Conservation (phyloP, 1,139 yeast species). For the Meyerozyma sp. region DNA sequence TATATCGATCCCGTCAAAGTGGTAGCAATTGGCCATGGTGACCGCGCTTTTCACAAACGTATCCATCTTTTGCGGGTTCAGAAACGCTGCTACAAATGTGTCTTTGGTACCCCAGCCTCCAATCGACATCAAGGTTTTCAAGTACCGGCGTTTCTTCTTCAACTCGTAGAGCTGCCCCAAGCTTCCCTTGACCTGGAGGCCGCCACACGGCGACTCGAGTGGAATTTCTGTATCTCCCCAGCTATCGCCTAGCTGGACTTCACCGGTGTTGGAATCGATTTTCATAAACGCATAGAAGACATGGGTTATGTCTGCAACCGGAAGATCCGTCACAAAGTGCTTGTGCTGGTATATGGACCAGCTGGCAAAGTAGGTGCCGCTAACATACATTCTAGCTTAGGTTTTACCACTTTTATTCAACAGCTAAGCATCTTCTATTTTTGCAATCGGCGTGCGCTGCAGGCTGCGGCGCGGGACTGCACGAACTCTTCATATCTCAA, state of each 20-base stretch:
- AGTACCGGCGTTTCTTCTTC: conserved; percentile 40
- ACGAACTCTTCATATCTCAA: neutral
- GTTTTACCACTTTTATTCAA: neutral
- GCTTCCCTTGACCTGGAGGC: conserved; percentile 36
- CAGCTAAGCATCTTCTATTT: neutral
- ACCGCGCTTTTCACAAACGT: conserved; percentile 50
- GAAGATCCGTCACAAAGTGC: conserved; percentile 66
- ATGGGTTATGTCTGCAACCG: conserved; percentile 53
- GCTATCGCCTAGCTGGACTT: conserved; percentile 49
- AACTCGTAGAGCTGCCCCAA: conserved; percentile 52
- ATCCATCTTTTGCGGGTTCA: conserved; percentile 27
- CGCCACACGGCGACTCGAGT: conserved; percentile 17
- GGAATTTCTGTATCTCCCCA: conserved; percentile 64
- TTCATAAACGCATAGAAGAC: conserved; percentile 73
- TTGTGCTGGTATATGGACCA: conserved; percentile 73
- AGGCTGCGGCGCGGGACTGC: neutral
- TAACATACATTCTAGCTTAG: conserved; percentile 10
- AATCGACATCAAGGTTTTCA: conserved; percentile 65
- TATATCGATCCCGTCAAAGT: conserved; percentile 86
- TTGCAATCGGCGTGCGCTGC: neutral
- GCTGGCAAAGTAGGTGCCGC: conserved; percentile 36
- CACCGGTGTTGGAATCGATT: conserved; percentile 51
- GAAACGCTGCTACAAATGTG: conserved; percentile 44
- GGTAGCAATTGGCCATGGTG: conserved; percentile 43
- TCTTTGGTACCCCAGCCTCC: conserved; percentile 83